These are phyloP conservation scores for Uronychia binucleata DNA, from an alignment of 73 alveolate species.

Conservation along the genomic window DNA sequence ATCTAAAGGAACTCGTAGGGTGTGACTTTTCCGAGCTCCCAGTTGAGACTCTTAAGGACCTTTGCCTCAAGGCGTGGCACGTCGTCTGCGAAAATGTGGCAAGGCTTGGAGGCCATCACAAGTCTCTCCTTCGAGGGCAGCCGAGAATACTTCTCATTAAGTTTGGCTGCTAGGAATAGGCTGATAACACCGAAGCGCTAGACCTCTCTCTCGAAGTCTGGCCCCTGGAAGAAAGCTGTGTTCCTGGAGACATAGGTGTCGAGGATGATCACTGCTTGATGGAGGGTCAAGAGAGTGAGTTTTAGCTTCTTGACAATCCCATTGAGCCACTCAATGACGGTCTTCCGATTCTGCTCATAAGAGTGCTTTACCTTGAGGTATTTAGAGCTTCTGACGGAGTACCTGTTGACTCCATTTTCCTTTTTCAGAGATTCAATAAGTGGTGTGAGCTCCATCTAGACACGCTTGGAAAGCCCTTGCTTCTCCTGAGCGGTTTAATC, in stretches of 20 bases:
- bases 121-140: neutral
- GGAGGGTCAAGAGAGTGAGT: neutral
- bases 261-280: neutral
- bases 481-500: too few relatives aligned
- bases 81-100: neutral
- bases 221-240: neutral
- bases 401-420: too few relatives aligned
- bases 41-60: neutral
- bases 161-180: neutral
- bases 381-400: too few relatives aligned
- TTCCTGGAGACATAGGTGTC: neutral
- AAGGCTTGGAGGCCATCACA: neutral
- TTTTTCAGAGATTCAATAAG: too few relatives aligned
- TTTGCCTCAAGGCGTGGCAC: neutral
- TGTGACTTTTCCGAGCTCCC: neutral
- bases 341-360: too few relatives aligned
- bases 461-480: too few relatives aligned
- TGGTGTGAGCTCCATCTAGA: too few relatives aligned
- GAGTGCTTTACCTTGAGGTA: too few relatives aligned
- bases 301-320: neutral
- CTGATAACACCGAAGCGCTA: neutral
- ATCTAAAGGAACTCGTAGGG: neutral
- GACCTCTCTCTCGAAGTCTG: neutral
- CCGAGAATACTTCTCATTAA: neutral
- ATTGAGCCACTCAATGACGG: neutral